phyloP scores from a whole-genome alignment of 1,284 basidiomycete species.

The Omphalotus olearius region DNA sequence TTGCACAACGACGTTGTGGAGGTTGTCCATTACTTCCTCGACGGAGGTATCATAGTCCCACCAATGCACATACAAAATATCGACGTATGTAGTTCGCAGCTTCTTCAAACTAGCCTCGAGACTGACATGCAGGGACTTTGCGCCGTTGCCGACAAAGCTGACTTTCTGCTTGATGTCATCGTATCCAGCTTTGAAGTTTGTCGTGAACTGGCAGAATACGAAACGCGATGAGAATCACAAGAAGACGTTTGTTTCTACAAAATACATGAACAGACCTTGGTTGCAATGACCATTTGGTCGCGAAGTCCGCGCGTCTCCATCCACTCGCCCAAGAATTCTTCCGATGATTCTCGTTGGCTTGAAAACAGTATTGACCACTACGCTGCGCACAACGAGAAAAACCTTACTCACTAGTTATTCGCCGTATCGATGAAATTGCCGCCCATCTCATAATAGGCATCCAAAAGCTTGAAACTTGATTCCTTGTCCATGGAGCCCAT shows the following conservation, averaged over 20 bases:
- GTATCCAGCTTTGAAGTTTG: slow-evolving; percentile 22
- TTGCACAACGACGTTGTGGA: slow-evolving; percentile 34
- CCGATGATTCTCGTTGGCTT: slow-evolving; percentile 31
- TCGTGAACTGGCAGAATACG: slow-evolving; percentile 22
- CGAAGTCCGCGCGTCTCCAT: slow-evolving; percentile 31
- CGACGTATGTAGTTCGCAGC: slow-evolving; percentile 21
- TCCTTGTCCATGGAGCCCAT: slow-evolving; percentile 24
- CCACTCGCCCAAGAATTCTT: slow-evolving; percentile 24
- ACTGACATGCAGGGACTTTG: slow-evolving; percentile 27
- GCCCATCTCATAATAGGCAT: slow-evolving; percentile 8
- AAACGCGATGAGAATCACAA: background rate
- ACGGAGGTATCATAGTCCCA: slow-evolving; percentile 35
- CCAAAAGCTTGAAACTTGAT: slow-evolving; percentile 5
- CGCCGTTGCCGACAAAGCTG: slow-evolving; percentile 32
- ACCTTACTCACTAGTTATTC: slow-evolving; percentile 31
- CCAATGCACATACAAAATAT: slow-evolving; percentile 19
- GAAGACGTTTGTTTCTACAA: slow-evolving; percentile 21
- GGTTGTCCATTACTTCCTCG: slow-evolving; percentile 40
- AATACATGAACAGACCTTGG: slow-evolving; percentile 30
- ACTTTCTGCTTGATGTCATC: slow-evolving; percentile 19
- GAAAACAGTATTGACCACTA: background rate
- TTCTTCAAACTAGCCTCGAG: slow-evolving; percentile 34
- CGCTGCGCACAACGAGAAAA: background rate
- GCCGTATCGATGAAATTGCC: slow-evolving; percentile 30
- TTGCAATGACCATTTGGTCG: slow-evolving; percentile 39